Base-by-base conservation (phyloP, 805 yeast species). In the Saturnispora kantuleensis region DNA sequence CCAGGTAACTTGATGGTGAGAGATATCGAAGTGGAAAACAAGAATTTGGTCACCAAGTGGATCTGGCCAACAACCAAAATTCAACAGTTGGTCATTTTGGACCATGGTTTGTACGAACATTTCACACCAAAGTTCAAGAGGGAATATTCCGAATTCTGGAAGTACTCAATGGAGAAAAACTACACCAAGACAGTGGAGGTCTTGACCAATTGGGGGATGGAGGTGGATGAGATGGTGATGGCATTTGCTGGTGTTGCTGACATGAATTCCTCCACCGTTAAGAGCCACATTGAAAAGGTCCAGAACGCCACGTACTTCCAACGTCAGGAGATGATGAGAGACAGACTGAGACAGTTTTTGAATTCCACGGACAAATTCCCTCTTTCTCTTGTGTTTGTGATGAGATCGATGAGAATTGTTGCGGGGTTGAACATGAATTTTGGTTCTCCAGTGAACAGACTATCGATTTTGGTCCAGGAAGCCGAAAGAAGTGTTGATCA, bases 1-100 rank as follows among this genome's bases (percentile, higher is more conserved):
- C 93, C 93, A 1, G 94, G 94, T 5, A 84, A 84, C 57, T 60
- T 84, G 51, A 56, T 84, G 45, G 76, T 79, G 4, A 63, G 88
- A 33, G 53, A 57, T 28, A 57, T 57, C 16, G 30, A 38, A 32
- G 38, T 50, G 10, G 28, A 26, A 37, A 43, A 47, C 29, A 29
- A 38, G 5, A 41, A 38, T 28, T n/a, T 32, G n/a, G 43, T 47
- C 5, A 41, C 42, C 2, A 46, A 35, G 29, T 31, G 16, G 10
- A 35, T 46, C 8, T 31, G 33, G 16, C 45, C 63, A 11, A 44
- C 41, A n/a, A 49, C 51, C 5, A 47, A 43, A 8, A 56, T 58
- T 32, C 82, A 74, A 53, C 77, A 82, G 54, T 62, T 82, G 32
- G 87, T 84, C 28, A 65, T 84, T 40, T 60, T 84, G 38, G 94